Percentiles rank a stretch among this genome's conserved stretches.
Conservation (phyloP, 371 early-diverging fungal genomes). For the Batrachochytrium dendrobatidis region DNA sequence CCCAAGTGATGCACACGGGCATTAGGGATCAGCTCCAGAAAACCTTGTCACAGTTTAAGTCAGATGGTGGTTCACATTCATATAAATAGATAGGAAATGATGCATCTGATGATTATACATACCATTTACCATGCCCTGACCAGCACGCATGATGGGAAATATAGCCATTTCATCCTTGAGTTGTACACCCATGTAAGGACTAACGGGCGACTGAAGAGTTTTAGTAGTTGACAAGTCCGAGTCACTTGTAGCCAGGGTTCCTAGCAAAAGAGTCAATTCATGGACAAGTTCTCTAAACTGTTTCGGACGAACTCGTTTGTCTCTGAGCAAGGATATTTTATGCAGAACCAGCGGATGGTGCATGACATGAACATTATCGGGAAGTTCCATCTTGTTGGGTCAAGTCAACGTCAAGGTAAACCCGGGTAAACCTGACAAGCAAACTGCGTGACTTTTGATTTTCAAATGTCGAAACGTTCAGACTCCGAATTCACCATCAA, state of each 20-base stretch:
- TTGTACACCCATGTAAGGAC: slow-evolving; percentile 40
- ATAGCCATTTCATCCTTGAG: slow-evolving; percentile 56
- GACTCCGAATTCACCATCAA: too few species aligned
- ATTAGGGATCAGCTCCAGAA: slow-evolving; percentile 60
- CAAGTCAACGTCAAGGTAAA: too few species aligned
- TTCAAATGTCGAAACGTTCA: too few species aligned
- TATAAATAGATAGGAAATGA: neutral
- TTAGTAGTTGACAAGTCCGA: slow-evolving; percentile 35
- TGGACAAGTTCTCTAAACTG: slow-evolving; percentile 58
- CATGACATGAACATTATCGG: neutral
- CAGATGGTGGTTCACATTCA: slow-evolving; percentile 5
- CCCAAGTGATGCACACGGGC: slow-evolving; percentile 75
- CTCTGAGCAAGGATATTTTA: slow-evolving; percentile 65
- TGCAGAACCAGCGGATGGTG: slow-evolving; percentile 58
- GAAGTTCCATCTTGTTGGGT: too few species aligned
- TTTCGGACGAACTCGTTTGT: slow-evolving; percentile 47
- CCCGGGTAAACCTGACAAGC: too few species aligned
- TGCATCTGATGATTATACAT: slow-evolving; percentile 12
- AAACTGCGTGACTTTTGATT: too few species aligned
- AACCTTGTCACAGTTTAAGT: slow-evolving; percentile 33
- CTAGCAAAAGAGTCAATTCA: slow-evolving; percentile 57
- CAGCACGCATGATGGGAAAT: slow-evolving; percentile 79
- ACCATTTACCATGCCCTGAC: slow-evolving; percentile 67
- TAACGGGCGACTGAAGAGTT: slow-evolving; percentile 46
- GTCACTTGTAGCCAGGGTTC: slow-evolving; percentile 59